Evolutionary conservation across 2,329 filamentous ascomycete species (phyloP).

Genomic region (Curvularia sp.): DNA sequence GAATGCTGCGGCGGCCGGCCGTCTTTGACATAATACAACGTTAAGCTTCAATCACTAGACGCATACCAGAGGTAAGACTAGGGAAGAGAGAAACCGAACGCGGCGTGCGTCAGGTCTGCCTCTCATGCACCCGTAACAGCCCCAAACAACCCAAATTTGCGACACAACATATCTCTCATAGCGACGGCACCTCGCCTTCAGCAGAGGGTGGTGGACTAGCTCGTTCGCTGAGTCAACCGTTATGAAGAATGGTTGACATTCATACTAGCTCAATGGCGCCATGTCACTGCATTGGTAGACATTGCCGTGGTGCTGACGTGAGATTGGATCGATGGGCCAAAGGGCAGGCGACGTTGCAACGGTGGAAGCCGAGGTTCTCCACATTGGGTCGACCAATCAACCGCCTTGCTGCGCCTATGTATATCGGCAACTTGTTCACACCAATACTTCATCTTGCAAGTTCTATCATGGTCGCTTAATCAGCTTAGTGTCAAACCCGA

Average conservation of each 20-base stretch:
- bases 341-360: neutral
- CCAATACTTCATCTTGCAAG: neutral
- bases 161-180: neutral
- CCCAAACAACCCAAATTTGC: neutral
- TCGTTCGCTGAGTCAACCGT: neutral
- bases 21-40: neutral
- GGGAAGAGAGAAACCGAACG: neutral
- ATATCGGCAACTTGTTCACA: neutral
- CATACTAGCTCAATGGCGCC: neutral
- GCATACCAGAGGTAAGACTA: neutral
- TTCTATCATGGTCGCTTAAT: neutral
- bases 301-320: neutral
- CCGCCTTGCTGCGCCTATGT: neutral
- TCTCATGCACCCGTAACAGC: neutral
- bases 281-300: neutral
- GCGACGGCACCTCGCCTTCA: neutral
- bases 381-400: neutral
- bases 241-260: neutral
- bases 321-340: neutral
- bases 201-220: neutral
- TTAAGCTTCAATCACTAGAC: neutral
- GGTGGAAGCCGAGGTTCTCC: constrained; percentile 12
- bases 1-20: neutral
- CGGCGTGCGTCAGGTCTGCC: neutral
- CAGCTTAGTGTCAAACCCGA: neutral